These are phyloP conservation scores for Neurospora sp. DNA, from an alignment of 495 filamentous ascomycete species.

Conservation along the genomic window DNA sequence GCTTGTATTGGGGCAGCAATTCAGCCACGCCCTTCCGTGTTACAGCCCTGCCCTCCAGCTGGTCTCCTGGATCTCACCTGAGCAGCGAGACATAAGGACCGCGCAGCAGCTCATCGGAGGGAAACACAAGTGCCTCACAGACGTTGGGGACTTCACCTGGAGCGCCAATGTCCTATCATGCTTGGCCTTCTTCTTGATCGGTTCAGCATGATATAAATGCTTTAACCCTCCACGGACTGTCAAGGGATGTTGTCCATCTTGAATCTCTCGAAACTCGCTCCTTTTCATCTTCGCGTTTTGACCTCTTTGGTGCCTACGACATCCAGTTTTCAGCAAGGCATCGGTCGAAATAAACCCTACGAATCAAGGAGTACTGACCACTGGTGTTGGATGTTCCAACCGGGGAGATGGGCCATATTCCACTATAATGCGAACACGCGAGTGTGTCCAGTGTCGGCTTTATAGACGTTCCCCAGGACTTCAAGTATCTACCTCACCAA, in stretches of 20 bases:
- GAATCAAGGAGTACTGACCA: neutral
- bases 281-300: neutral
- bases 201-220: neutral
- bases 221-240: neutral
- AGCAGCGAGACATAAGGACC: neutral
- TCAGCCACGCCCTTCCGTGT: neutral
- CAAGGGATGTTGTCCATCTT: neutral
- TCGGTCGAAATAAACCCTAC: neutral
- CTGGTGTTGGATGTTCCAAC: neutral
- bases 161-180: neutral
- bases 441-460: neutral
- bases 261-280: neutral
- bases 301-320: neutral
- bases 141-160: neutral
- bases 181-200: neutral
- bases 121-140: neutral
- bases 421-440: neutral
- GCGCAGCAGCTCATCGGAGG: neutral
- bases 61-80: neutral
- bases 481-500: neutral
- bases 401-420: neutral
- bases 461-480: neutral
- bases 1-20: neutral
- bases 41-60: neutral
- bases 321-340: neutral